These are phyloP conservation scores for Phlyctochytrium arcticum DNA, from an alignment of 192 early-diverging fungal genomes.

Conservation along the genomic window DNA sequence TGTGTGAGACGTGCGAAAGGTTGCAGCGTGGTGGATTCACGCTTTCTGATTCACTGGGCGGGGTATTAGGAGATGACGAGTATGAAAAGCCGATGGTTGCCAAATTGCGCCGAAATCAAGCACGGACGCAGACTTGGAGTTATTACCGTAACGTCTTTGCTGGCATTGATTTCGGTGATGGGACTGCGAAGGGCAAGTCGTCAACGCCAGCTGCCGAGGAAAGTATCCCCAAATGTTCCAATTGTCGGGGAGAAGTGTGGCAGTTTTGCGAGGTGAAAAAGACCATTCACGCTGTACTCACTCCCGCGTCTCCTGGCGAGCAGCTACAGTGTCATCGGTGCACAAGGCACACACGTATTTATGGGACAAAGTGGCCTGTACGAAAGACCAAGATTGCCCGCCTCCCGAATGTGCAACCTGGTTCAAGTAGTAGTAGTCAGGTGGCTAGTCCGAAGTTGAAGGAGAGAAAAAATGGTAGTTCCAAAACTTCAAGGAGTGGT, in stretches of 20 bases:
- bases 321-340: slow-evolving; percentile 30
- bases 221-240: not conserved
- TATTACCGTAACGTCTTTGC: slow-evolving; percentile 7
- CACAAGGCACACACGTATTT: slow-evolving; percentile 36
- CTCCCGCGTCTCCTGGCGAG: not conserved
- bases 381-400: slow-evolving; percentile 26
- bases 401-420: not conserved
- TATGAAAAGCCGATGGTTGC: not conserved
- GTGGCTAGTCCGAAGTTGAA: too few species aligned
- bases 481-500: too few species aligned
- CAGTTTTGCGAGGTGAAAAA: slow-evolving; percentile 5
- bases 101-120: slow-evolving; percentile 7
- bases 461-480: too few species aligned
- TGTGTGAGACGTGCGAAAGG: slow-evolving; percentile 71
- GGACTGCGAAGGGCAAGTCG: not conserved
- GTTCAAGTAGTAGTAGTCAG: too few species aligned
- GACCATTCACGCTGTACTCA: not conserved
- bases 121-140: slow-evolving; percentile 3
- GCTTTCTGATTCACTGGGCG: not conserved
- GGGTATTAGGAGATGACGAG: not conserved
- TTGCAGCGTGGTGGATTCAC: slow-evolving; percentile 22
- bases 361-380: slow-evolving; percentile 34
- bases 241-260: slow-evolving; percentile 12
- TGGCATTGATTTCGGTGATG: slow-evolving; percentile 6
- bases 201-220: not conserved